Base-by-base conservation (phyloP, 2,329 filamentous ascomycete species). In the Nannizziopsis arthrosporioides region DNA sequence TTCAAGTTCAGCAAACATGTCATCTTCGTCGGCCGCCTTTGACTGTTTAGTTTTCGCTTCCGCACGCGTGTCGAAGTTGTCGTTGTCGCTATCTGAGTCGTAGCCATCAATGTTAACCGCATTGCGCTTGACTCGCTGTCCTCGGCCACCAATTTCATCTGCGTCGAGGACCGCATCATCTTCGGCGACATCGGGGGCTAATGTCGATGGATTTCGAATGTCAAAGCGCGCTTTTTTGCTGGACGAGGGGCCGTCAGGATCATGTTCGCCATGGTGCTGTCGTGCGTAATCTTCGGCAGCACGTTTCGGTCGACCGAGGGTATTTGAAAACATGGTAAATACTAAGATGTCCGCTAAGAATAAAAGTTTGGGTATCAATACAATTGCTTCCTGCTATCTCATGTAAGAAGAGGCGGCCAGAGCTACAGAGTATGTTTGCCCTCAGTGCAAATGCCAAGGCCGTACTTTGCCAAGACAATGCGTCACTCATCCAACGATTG, bases 51-150 rank as follows among this genome's bases (percentile, higher is more conserved):
- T 68, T 54, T 77, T 76, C 48, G 75, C 75, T 50, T 81, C 79
- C 5, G 84, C 83, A 44, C 85, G 78, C 30, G 76, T 77, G 56
- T 92, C 78, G 64, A 94, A 93, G 39, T 85, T 88, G 61, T 96
- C 92, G 55, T 93, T 90, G 45, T 90, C 94, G 49, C 76, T 80
- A 66, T 98, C 92, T 8, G 84, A 92, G 57, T 96, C 90, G 68
- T 96, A 98, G 44, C 92, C 92, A 61, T 96, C 92, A 36, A 98
- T 80, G 60, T 96, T 95, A 48, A 98, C 85, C 0, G 90, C 92
- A 56, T 90, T 90, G 53, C 92, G 85, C 65, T 94, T 94, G 0
- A 87, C 85, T 36, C 80, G 77, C 30, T 78, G 76, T 1, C 78
- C 78, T 14, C 79, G 75, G 45, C 76, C 76, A 12, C 89, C 88